These are phyloP conservation scores for Eucalyptus tenuipes DNA, from an alignment of 345 rosid genomes.

Conservation along the genomic window DNA sequence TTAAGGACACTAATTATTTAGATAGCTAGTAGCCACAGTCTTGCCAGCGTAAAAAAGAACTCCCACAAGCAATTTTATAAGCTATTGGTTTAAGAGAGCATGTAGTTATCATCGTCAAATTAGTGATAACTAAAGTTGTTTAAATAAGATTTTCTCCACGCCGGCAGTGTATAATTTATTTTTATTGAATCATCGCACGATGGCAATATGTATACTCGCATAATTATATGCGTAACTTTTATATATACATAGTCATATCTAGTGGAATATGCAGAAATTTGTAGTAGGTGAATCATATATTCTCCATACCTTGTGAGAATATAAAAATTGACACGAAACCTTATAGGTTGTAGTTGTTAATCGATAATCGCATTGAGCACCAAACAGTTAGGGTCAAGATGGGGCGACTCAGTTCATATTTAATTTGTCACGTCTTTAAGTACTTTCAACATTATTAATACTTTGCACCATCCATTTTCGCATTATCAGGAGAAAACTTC, in stretches of 20 bases:
- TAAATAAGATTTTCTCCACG: not conserved
- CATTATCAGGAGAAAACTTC: not conserved
- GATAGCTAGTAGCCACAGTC: not conserved
- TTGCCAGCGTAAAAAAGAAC: not conserved
- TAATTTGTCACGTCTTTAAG: accelerated
- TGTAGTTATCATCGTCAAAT: not conserved
- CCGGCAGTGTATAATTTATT: accelerated
- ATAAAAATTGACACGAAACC: not conserved
- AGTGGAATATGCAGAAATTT: accelerated
- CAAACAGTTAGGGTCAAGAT: accelerated
- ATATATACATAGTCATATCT: not conserved
- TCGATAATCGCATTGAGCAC: accelerated
- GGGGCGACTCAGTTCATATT: not conserved
- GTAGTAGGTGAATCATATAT: accelerated
- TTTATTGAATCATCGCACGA: accelerated
- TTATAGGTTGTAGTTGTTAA: accelerated
- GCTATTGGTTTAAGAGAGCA: not conserved
- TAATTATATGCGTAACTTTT: accelerated
- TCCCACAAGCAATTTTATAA: not conserved
- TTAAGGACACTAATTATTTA: not conserved
- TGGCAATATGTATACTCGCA: not conserved
- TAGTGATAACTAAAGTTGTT: not conserved
- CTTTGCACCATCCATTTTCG: not conserved
- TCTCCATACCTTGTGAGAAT: not conserved
- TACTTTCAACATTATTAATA: not conserved